Percentiles rank a stretch among this genome's conserved stretches.
phyloP scores from a whole-genome alignment of 208 protist species.

The Zelonia costaricensis region DNA sequence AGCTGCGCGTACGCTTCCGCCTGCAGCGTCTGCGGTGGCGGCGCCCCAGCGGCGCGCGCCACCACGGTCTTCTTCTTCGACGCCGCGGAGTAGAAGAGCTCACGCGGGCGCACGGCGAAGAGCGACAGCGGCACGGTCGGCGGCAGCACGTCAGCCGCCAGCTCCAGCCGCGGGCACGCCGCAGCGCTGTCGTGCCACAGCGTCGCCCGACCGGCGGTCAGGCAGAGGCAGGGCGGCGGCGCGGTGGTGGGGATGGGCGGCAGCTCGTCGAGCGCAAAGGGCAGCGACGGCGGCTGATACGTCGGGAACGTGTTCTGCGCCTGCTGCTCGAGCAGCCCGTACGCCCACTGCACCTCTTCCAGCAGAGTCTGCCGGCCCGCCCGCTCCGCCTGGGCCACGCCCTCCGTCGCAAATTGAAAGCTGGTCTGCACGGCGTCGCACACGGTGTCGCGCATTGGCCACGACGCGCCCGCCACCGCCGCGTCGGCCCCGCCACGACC shows the following conservation, averaged over 20 bases:
- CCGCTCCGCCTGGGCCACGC: slow-evolving; percentile 13
- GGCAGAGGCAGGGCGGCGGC: background rate
- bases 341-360: slow-evolving; percentile 23
- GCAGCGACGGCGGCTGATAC: background rate
- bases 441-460: slow-evolving; percentile 16
- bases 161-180: background rate
- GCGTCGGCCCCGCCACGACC: too few relatives aligned
- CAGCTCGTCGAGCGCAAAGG: background rate
- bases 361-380: slow-evolving; percentile 3
- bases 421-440: slow-evolving; percentile 16
- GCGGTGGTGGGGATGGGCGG: background rate
- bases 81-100: slow-evolving; percentile 30
- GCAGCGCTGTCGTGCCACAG: slow-evolving; percentile 14
- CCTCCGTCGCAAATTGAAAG: slow-evolving; percentile 9
- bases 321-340: slow-evolving; percentile 10
- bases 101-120: slow-evolving; percentile 44
- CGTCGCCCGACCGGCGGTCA: background rate
- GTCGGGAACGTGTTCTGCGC: slow-evolving; percentile 6
- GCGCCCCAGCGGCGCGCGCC: background rate
- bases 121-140: slow-evolving; percentile 32
- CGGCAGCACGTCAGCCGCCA: slow-evolving; percentile 29
- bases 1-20: slow-evolving; percentile 25
- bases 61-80: slow-evolving; percentile 33
- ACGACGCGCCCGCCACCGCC: background rate
- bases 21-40: background rate